Percentiles rank a stretch among this genome's conserved stretches.
phyloP scores from a whole-genome alignment of 2,329 filamentous ascomycete genomes.

The Botryotinia calthae region DNA sequence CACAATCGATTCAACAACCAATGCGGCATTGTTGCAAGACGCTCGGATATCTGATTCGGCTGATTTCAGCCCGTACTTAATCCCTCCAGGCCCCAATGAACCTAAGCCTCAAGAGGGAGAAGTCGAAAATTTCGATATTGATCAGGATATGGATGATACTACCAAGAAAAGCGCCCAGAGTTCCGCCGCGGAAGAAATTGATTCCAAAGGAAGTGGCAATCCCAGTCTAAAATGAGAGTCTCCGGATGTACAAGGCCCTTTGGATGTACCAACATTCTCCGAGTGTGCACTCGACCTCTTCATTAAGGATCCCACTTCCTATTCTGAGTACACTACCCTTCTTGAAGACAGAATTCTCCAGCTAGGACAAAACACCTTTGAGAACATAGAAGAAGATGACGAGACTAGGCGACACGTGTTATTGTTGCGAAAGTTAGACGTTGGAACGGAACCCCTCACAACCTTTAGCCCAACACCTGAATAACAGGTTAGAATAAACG shows the following conservation, averaged over 20 bases:
- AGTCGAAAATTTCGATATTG: not conserved
- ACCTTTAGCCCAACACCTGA: not conserved
- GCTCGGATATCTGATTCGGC: not conserved
- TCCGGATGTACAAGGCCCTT: too few relatives aligned
- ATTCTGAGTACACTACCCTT: not conserved
- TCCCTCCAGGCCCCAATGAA: not conserved
- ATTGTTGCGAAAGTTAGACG: rapidly evolving
- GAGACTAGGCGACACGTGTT: not conserved
- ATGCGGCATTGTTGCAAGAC: not conserved
- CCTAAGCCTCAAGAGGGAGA: not conserved
- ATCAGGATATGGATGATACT: not conserved
- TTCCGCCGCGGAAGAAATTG: too few relatives aligned
- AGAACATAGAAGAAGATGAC: not conserved
- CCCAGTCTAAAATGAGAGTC: too few relatives aligned
- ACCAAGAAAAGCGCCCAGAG: too few relatives aligned
- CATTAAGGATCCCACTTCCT: not conserved
- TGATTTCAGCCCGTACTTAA: rapidly evolving
- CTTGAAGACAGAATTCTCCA: not conserved
- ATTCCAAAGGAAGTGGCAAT: too few relatives aligned
- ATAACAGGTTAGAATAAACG: not conserved
- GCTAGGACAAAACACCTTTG: not conserved
- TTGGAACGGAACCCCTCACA: rapidly evolving
- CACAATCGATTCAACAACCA: not conserved
- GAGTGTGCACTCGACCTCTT: not conserved
- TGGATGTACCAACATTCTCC: too few relatives aligned